Base-by-base conservation (phyloP, 2,329 filamentous ascomycete genomes). In the Cytospora piceae region DNA sequence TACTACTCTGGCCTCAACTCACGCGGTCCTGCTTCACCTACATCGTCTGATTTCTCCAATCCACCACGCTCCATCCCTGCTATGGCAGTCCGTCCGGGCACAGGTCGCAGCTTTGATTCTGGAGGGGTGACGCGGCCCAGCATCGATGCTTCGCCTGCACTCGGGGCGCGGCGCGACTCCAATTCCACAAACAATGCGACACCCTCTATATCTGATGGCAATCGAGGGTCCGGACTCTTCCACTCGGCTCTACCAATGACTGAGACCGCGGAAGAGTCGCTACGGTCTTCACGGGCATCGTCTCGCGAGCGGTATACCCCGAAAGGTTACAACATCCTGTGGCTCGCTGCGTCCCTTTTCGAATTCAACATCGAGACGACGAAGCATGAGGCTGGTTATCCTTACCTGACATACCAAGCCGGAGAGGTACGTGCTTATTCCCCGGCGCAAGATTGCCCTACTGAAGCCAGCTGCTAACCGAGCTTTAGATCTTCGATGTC, bases 291-390 rank as follows among this genome's bases (percentile, higher is more conserved):
- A 29, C 79, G 85, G 64, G 84, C 84, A 34, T 88, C 86, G 5
- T 88, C 85, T 17, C 80, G 82, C n/a, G 86, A 88, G 71, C 81
- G 85, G 49, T 82, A 76, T 55, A 81, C 81, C 61, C 80, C 77
- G 49, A 78, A 80, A 59, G 83, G 87, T 27, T 90, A 89, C 69
- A 90, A 89, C 64, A 87, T 97, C 9, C 81, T 98, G 55, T 99
- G 96, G 83, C 83, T 97, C 22, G 95, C 94, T 17, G 95, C 94
- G 24, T 96, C 92, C 72, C 85, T 98, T 37, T 98, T 97, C 74
- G 94, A 98, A 76, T 99, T 98, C 80, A 96, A 97, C 73, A 98
- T 98, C 74, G 92, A 94, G 74, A 92, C 91, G 29, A 91, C 93
- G 31, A 92, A 96, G 72, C 89, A 92, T 65, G 95, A 98, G 79